These are phyloP conservation scores for Brassica nigra DNA, from an alignment of 345 rosid genomes.

Conservation along the genomic window DNA sequence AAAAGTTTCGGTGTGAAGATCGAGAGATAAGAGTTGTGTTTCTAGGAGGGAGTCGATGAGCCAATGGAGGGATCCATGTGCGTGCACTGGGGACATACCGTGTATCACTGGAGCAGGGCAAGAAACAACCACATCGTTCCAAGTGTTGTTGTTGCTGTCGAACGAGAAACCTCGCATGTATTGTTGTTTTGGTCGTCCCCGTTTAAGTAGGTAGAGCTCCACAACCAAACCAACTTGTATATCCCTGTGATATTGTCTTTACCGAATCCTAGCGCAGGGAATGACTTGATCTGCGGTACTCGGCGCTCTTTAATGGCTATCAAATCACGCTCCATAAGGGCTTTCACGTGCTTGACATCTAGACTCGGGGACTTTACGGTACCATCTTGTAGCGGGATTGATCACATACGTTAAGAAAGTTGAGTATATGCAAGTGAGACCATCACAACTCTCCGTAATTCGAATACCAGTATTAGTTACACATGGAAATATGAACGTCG, in stretches of 20 bases:
- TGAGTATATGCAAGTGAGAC: conserved; percentile 10
- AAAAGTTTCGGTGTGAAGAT: conserved; percentile 8
- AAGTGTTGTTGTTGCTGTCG: neutral
- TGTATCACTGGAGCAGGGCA: neutral
- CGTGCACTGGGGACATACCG: neutral
- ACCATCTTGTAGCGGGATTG: conserved; percentile 17
- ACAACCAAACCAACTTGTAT: conserved; percentile 18
- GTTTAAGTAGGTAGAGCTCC: neutral
- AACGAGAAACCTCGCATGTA: conserved; percentile 11
- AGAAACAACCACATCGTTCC: conserved; percentile 6
- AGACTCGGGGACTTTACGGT: neutral
- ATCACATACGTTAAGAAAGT: neutral
- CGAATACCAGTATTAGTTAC: too few relatives aligned
- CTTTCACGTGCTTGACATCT: neutral
- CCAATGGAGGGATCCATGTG: conserved; percentile 14
- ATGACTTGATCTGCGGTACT: too few relatives aligned
- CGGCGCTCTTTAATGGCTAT: too few relatives aligned
- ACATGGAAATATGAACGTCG: neutral
- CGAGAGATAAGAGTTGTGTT: neutral
- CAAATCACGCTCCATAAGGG: too few relatives aligned
- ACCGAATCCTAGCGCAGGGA: neutral
- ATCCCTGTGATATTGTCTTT: conserved; percentile 1
- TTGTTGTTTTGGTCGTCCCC: neutral
- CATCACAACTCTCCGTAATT: neutral
- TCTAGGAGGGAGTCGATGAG: neutral